Evolutionary conservation across 2,329 filamentous ascomycete genomes (phyloP).

Genomic region (Madurella mycetomatis): DNA sequence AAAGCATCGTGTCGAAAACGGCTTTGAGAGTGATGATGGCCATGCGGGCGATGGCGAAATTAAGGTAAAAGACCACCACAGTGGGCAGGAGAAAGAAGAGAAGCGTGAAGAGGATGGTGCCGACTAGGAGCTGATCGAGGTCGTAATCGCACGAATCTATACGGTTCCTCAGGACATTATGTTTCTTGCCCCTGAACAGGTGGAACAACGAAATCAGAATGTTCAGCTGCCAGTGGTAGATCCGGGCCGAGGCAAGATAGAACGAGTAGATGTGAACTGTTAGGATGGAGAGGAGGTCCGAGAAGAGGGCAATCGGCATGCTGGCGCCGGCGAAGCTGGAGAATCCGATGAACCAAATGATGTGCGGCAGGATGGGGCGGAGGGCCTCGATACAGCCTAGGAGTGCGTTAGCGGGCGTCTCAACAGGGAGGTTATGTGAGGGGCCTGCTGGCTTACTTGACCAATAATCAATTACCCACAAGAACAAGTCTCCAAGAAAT

Average conservation of each 20-base stretch:
- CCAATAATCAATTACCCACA: constrained; percentile 99
- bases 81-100: constrained; percentile 93
- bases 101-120: constrained; percentile 93
- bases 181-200: constrained; percentile 95
- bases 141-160: constrained; percentile 99
- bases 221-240: constrained; percentile 97
- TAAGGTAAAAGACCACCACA: constrained; percentile 93
- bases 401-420: constrained; percentile 23
- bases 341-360: constrained; percentile 91
- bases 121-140: constrained; percentile 89
- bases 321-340: constrained; percentile 94
- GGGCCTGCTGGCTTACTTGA: constrained; percentile 57
- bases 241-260: constrained; percentile 92
- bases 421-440: no score
- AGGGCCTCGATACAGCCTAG: constrained; percentile 72
- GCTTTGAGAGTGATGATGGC: constrained; percentile 92
- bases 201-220: constrained; percentile 98
- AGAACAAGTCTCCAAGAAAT: constrained; percentile 92
- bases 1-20: constrained; percentile 81
- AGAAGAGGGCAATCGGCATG: constrained; percentile 94
- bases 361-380: constrained; percentile 72
- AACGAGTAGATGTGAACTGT: constrained; percentile 98
- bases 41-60: constrained; percentile 92
- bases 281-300: constrained; percentile 83
- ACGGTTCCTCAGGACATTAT: constrained; percentile 92